Conservation (phyloP, 2,329 filamentous ascomycete species). For the Paecilomyces sp. region DNA sequence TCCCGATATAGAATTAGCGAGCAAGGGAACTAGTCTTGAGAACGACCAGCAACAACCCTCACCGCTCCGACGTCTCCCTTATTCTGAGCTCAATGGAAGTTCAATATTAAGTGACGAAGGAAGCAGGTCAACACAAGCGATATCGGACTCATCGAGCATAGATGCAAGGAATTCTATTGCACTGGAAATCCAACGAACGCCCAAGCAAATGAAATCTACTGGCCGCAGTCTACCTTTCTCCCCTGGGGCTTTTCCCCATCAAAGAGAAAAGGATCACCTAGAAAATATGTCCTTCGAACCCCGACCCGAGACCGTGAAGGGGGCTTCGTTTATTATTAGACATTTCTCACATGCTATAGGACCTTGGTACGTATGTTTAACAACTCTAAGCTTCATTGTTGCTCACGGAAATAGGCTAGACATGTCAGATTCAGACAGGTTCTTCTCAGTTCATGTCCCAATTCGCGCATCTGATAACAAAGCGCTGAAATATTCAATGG, state of each 20-base stretch:
- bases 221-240: neutral
- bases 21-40: no score
- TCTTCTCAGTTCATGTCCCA: constrained; percentile 30
- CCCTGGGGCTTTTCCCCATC: neutral
- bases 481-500: constrained; percentile 28
- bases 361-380: constrained; percentile 21
- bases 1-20: no score
- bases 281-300: constrained; percentile 25
- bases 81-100: no score
- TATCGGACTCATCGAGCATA: no score
- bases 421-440: constrained; percentile 30
- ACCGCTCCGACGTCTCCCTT: no score
- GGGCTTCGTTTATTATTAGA: constrained; percentile 29
- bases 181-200: no score
- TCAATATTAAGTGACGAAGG: no score
- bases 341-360: constrained; percentile 30
- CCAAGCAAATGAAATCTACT: neutral
- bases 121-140: no score
- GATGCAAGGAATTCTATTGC: no score
- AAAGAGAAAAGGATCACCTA: constrained; percentile 13
- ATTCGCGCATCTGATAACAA: constrained; percentile 27
- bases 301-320: constrained; percentile 30
- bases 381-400: neutral
- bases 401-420: constrained; percentile 24
- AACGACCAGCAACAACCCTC: no score